A percentile compares a stretch with the other conserved stretches of the same genome.
Evolutionary conservation across 495 filamentous ascomycete genomes (phyloP).

Genomic region (Penicillium ucsense): DNA sequence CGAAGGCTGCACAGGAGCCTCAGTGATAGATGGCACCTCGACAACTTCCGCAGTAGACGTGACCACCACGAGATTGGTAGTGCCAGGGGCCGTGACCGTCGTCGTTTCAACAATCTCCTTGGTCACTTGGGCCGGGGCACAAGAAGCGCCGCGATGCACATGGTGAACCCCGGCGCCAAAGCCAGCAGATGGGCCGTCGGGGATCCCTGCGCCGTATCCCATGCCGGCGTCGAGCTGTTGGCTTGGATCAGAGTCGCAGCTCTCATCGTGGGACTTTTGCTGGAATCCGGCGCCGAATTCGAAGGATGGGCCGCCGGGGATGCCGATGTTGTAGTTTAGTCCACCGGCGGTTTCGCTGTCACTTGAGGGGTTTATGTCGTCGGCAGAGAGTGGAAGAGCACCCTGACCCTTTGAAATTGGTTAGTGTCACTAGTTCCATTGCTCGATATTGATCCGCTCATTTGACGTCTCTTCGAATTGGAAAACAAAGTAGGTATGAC

Average conservation of each 20-base stretch:
- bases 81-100: no score
- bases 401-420: not conserved
- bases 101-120: no score
- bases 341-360: slow-evolving; percentile 20
- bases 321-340: slow-evolving; percentile 16
- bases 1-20: not conserved
- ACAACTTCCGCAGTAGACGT: slow-evolving; percentile 1
- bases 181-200: slow-evolving; percentile 19
- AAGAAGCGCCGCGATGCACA: slow-evolving; percentile 11
- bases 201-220: slow-evolving; percentile 19
- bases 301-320: slow-evolving; percentile 21
- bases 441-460: no score
- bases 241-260: slow-evolving; percentile 13
- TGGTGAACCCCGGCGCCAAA: slow-evolving; percentile 14
- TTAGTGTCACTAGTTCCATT: no score
- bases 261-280: slow-evolving; percentile 6
- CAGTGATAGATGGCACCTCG: not conserved
- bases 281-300: slow-evolving; percentile 12
- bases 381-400: slow-evolving; percentile 7
- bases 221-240: slow-evolving; percentile 11
- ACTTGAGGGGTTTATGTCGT: slow-evolving; percentile 6
- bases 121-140: not conserved
- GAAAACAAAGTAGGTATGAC: not conserved
- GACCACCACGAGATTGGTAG: slow-evolving; percentile 8
- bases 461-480: no score